Base-by-base conservation (phyloP, 805 yeast genomes). In the Tetrapisispora arboricola region DNA sequence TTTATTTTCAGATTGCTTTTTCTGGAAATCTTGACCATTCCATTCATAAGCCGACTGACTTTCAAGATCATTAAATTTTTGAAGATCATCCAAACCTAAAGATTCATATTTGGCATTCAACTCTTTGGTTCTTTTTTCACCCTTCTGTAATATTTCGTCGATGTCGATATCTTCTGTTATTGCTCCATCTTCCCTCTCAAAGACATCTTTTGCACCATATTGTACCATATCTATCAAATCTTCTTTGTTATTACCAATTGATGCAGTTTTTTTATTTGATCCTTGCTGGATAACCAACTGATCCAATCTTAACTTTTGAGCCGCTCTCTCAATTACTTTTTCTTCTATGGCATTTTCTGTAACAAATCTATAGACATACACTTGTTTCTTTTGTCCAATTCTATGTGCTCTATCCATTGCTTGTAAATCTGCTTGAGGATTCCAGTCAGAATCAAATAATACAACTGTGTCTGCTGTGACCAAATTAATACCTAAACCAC, bases 371-470 rank as follows among this genome's bases (percentile, higher is more conserved):
- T 74, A 90, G 16, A 90, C 97, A 51, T 79, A 74, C 8, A 90
- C 98, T 65, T 90, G 98, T 57, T 90, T 90, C 59, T 84, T 90
- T 61, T 88, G 97, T 16, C 97, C 97, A 57, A 88, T 88, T 68
- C 97, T 78, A 58, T 88, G 97, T 1, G 96, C 97, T 57, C 97
- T 75, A 61, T 90, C 97, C 97, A 88, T 88, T 1, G 96, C 96
- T 65, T 88, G 97, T 53, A 88, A 69, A 68, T 88, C 97, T 0
- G 96, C 96, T 58, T 88, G 97, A 2, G 97, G 97, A 57, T 88
- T 88, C 97, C 97, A 88, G 65, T 88, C 97, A 0, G 94, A 83
- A 61, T 88, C 97, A 57, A 76, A 90, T 21, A 88, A 61, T 3
- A 88, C 75, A 38, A 88, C 97, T 32, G 84, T 78, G 58, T 88